Base-by-base conservation (phyloP, 2,329 filamentous ascomycete species). In the Paracoccidioides lutzii region DNA sequence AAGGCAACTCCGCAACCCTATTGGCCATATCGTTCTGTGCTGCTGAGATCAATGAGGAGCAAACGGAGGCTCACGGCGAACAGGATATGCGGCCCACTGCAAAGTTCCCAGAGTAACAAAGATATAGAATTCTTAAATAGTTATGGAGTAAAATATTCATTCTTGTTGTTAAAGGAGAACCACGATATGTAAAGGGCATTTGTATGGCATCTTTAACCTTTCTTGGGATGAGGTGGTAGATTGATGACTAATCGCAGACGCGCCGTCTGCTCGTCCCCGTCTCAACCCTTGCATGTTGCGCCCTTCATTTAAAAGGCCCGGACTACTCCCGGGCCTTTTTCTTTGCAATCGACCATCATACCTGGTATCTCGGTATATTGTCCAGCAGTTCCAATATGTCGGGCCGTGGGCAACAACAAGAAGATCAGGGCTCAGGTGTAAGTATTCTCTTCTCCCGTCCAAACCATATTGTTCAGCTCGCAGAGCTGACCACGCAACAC, bases 381-480 rank as follows among this genome's bases (percentile, higher is more conserved):
- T 42, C 22, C n/a, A 52, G 5, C 32, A 35, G 12, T 4, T 53
- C 22, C 52, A 53, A 44, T 28, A 53, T 53, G 52, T 46, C 52
- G 14, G 52, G 35, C 15, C 52, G 43, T 22, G 62, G 69, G 63
- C 58, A 66, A 64, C 62, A 67, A 52, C 65, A 71, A 58, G 58
- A 58, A 52, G 68, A 68, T 60, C 59, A 63, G 56, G 58, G 43
- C 53, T 40, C 44, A 46, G 44, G 53, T 10, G 62, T 59, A 66
- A 69, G 61, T 48, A 66, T 66, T 35, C 41, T 51, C 38, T 35
- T 22, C 53, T 43, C 53, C 4, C 49, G 56, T 48, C 5, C 30
- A 4, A n/a, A 22, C 54, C 46, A 38, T 7, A 15, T 6, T 52
- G 42, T 52, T 45, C 1, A 22, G 22, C 41, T 55, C 22, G 22